Evolutionary conservation across 441 rosid genomes (phyloP), one percentile per base, ranked within the genome.

Genomic region (Populus hybrid): DNA sequence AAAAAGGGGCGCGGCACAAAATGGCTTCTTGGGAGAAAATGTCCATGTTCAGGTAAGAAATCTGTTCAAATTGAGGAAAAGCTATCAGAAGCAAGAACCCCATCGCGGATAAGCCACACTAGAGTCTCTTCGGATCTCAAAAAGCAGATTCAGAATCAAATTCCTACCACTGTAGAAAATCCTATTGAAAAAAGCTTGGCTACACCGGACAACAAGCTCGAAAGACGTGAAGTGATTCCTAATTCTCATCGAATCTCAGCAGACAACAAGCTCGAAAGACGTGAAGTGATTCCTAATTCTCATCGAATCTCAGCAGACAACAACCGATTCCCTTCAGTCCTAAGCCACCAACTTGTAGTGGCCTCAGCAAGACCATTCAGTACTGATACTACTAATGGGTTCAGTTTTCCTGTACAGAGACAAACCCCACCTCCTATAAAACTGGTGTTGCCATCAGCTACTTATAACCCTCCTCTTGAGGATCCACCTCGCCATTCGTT

Each of bases 41-140:
- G 99, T 69, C 95, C 97, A 0, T 95, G 98, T 67, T 85, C 90
- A 7, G 92, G 99, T 40, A 88, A 86, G 80, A 95, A 93, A 75
- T 93, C 99, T 8, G 94, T 95, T 72, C 92, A 84, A 57, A 92
- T 93, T 10, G 89, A 88, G 83, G 97, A 85, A 64, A 92, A 84
- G 28, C 64, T 80, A 46, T 76, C 84, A 10, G 87, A 85, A 64
- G 73, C 84, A 6, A 90, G 66, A 82, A 80, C 89, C 36, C 76
- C 81, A 11, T 26, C 76, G 1, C 85, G 74, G 75, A 78, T 20
- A 21, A 40, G 69, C 69, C 66, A 20, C 54, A 1, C 54, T 4
- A 40, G 67, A 36, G 74, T 32, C 26, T 1, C 26, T 12, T 30
- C 23, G 24, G 71, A 73, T 77, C 18, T 26, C 32, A 23, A 76